Conservation (phyloP, 2,329 filamentous ascomycete species). For the Microcyclospora pomicola region DNA sequence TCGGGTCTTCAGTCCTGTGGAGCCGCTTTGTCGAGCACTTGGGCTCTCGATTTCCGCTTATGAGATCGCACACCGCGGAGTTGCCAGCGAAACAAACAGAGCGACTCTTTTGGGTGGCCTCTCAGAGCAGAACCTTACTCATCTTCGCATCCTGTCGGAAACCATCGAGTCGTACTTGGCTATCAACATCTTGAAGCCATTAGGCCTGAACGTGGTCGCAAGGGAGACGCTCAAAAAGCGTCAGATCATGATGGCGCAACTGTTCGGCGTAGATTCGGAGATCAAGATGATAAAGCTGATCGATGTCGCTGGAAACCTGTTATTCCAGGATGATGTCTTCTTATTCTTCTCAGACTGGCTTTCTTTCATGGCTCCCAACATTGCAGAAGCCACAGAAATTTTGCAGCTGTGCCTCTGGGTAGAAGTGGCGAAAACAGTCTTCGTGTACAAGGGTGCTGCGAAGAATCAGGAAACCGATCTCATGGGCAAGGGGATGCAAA, state of each 20-base stretch:
- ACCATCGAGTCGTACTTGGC: constrained; percentile 76
- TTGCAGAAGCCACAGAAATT: constrained; percentile 37
- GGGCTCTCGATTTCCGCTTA: constrained; percentile 77
- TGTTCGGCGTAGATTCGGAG: constrained; percentile 17
- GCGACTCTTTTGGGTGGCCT: constrained; percentile 65
- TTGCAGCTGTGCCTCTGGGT: constrained; percentile 78
- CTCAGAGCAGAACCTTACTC: constrained; percentile 68
- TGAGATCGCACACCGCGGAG: constrained; percentile 83
- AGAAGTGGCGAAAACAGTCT: constrained; percentile 72
- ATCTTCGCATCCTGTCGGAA: constrained; percentile 77
- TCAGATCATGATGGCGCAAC: constrained; percentile 16
- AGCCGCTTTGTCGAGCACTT: constrained; percentile 34
- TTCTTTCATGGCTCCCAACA: constrained; percentile 14
- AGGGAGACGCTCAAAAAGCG: constrained; percentile 13
- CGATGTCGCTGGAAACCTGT: constrained; percentile 22
- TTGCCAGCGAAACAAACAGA: constrained; percentile 54
- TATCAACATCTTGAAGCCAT: constrained; percentile 53
- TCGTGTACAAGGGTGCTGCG: constrained; percentile 33
- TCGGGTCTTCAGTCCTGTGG: constrained; percentile 11
- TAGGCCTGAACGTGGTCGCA: constrained; percentile 28
- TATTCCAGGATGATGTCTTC: constrained; percentile 60
- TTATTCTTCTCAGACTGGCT: constrained; percentile 60
- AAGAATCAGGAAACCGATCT: constrained; percentile 2
- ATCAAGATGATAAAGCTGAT: constrained; percentile 11
- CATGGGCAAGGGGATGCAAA: background rate